phyloP scores from a whole-genome alignment of 768 basidiomycete species.

The Daedaleopsis sinensis region DNA sequence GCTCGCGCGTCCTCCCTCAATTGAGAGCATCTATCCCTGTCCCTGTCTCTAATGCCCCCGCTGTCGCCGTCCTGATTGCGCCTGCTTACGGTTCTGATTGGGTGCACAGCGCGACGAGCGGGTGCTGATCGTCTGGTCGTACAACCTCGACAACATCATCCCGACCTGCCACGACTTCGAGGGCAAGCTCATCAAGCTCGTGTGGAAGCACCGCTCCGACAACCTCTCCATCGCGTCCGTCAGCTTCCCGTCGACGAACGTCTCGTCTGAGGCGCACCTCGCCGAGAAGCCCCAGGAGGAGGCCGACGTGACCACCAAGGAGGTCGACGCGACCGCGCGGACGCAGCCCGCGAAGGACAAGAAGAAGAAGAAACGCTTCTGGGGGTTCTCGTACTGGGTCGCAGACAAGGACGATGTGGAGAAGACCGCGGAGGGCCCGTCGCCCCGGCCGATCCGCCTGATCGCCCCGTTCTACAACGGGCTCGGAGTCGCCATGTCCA shows the following conservation, averaged over 20 bases:
- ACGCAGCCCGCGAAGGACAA: slow-evolving; percentile 8
- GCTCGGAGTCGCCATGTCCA: slow-evolving; percentile 60
- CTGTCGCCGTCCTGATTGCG: no score
- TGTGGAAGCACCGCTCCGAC: slow-evolving; percentile 60
- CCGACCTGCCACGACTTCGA: slow-evolving; percentile 73
- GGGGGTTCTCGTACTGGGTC: slow-evolving; percentile 29
- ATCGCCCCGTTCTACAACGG: slow-evolving; percentile 77
- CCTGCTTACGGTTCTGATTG: background rate
- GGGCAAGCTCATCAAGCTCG: slow-evolving; percentile 76
- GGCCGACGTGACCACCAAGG: slow-evolving; percentile 14
- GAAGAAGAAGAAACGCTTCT: slow-evolving; percentile 25
- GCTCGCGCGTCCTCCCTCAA: no score
- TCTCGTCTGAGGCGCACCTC: slow-evolving; percentile 51
- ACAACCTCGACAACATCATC: slow-evolving; percentile 79
- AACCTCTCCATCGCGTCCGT: slow-evolving; percentile 38
- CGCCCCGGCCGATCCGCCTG: slow-evolving; percentile 46
- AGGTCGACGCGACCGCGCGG: slow-evolving; percentile 15
- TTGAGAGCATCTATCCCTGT: no score
- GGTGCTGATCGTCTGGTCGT: slow-evolving; percentile 84
- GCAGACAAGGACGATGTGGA: slow-evolving; percentile 50
- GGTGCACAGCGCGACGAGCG: slow-evolving; percentile 71
- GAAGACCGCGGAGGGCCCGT: slow-evolving; percentile 42
- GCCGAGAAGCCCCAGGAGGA: slow-evolving; percentile 45
- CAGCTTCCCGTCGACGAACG: slow-evolving; percentile 46
- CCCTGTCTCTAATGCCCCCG: no score